A percentile compares a stretch with the other conserved stretches of the same genome.
Evolutionary conservation across 2,329 filamentous ascomycete species (phyloP).

Genomic region (Penicillium fuscoglaucum): DNA sequence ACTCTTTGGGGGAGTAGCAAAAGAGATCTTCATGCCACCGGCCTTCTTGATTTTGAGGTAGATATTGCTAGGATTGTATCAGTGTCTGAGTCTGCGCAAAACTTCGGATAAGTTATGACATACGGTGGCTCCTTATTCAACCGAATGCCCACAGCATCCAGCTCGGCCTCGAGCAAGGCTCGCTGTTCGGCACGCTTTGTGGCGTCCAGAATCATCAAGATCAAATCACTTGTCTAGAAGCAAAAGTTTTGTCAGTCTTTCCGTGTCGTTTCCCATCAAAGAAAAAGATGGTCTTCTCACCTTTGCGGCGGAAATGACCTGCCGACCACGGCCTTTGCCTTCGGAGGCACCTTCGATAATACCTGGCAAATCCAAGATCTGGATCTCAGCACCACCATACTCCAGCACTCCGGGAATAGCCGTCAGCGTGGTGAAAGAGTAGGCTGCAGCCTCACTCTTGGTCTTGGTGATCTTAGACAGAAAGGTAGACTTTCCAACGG

Average conservation of each 20-base stretch:
- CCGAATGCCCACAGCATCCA: slow-evolving; percentile 92
- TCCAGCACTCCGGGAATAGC: slow-evolving; percentile 96
- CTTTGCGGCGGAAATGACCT: slow-evolving; percentile 97
- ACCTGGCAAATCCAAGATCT: slow-evolving; percentile 93
- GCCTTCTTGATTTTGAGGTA: slow-evolving; percentile 95
- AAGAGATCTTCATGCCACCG: slow-evolving; percentile 98
- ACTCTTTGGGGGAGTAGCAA: slow-evolving; percentile 81
- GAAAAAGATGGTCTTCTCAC: slow-evolving; percentile 32
- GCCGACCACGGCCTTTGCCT: slow-evolving; percentile 90
- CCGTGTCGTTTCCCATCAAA: not conserved
- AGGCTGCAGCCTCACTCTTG: slow-evolving; percentile 91
- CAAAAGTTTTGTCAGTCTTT: slow-evolving; percentile 1
- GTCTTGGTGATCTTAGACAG: slow-evolving; percentile 99
- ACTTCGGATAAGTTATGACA: slow-evolving; percentile 34
- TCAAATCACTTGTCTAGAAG: slow-evolving; percentile 79
- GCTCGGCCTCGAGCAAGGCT: slow-evolving; percentile 81
- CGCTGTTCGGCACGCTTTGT: slow-evolving; percentile 96
- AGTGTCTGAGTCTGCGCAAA: not conserved
- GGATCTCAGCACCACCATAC: slow-evolving; percentile 97
- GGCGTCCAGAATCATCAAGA: slow-evolving; percentile 94
- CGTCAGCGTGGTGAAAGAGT: slow-evolving; percentile 95
- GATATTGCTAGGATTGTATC: slow-evolving; percentile 68
- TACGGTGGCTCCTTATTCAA: slow-evolving; percentile 89
- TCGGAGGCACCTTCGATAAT: slow-evolving; percentile 97
- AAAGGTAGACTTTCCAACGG: slow-evolving; percentile 97